Evolutionary conservation across 208 protist genomes (phyloP), one percentile per base, ranked within the genome.

Genomic region (Leishmania braziliensis): DNA sequence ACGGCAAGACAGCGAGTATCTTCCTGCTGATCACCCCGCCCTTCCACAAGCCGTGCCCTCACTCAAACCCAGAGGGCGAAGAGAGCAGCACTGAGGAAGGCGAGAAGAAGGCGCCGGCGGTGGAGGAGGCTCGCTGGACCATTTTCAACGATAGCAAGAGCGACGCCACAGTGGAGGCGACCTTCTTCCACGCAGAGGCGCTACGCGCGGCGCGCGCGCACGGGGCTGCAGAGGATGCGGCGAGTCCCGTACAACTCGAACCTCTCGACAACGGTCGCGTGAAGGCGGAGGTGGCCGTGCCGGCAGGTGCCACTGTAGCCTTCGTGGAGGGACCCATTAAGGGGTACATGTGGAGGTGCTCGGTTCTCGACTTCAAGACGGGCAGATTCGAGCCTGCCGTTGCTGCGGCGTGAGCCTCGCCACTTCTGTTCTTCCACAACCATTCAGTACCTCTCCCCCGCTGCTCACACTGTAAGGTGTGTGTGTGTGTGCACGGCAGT

Each of bases 91-190:
- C 72, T 33, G 51, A 78, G 36, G 62, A 46, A 26, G 73, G 48
- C 26, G 48, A 71, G 43, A 74, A 33, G 46, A 18, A 70, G 70
- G 60, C 72, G 50, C 56, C 72, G 56, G 69, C 68, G 60, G 81
- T 75, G 60, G 56, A 77, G 43, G 77, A 79, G 36, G 36, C 79
- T 18, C 85, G 84, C 53, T 90, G 84, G 87, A 69, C 73, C 16
- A 65, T 90, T 48, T 88, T 86, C 69, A 90, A 90, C 80, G 87
- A 90, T 66, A 86, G 84, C 78, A 86, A 85, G 74, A 78, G 51
- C 29, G 72, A 83, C n/a, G 84, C 82, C 58, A 85, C 80, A 51
- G n/a, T 90, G 43, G 81, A 86, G 77, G 62, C 63, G 33, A 90
- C 87, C 33, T 90, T 88, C 56, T 88, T 90, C 70, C 84, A 84